Conservation (phyloP, 345 rosid genomes). For the Gynandropsis gynandra region DNA sequence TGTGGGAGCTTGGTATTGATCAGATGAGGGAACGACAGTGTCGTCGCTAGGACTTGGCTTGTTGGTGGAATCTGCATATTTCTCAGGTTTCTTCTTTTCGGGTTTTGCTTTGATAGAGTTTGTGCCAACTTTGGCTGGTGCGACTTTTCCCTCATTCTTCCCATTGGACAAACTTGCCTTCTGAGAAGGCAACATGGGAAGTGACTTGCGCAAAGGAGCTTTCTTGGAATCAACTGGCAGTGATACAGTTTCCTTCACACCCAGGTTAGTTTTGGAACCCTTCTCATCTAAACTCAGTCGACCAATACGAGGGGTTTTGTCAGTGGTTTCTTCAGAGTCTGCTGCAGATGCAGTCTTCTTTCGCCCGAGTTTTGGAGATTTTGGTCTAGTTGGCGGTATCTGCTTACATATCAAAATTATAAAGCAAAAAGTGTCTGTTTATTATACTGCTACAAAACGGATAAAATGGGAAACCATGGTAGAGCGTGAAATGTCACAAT, state of each 20-base stretch:
- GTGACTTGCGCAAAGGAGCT: conserved; percentile 74
- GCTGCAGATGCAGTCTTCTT: conserved; percentile 43
- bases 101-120: conserved; percentile 27
- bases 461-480: background rate
- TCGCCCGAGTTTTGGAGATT: conserved; percentile 96
- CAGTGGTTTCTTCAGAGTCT: conserved; percentile 43
- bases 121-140: conserved; percentile 17
- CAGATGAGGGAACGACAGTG: too few relatives aligned
- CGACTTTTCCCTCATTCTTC: conserved; percentile 23
- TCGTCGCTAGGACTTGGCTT: too few relatives aligned
- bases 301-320: conserved; percentile 25
- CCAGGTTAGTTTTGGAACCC: conserved; percentile 29
- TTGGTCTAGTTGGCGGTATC: conserved; percentile 93
- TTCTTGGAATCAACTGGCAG: conserved; percentile 35
- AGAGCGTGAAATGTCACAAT: conserved; percentile 19
- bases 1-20: conserved; percentile 22
- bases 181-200: conserved; percentile 85
- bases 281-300: conserved; percentile 75
- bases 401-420: conserved; percentile 28
- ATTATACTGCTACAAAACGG: too few relatives aligned
- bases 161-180: conserved; percentile 40
- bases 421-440: background rate
- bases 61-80: conserved; percentile 25
- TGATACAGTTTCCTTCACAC: conserved; percentile 39
- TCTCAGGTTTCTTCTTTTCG: conserved; percentile 29